phyloP scores from a whole-genome alignment of 441 rosid genomes.

The Arabidopsis lyrata region DNA sequence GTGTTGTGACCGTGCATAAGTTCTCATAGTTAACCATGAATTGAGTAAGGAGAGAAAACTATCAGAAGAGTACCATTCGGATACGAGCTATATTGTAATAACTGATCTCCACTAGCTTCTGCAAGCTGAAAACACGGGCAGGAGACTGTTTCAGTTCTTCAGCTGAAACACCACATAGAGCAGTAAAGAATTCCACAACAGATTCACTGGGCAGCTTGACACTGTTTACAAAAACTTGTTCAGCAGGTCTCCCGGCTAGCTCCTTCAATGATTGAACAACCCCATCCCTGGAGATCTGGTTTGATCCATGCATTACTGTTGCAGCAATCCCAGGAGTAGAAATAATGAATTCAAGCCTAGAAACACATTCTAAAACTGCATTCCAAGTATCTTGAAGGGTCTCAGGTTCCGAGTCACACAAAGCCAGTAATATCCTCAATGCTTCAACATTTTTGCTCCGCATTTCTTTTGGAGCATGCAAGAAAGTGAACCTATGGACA shows the following conservation, averaged over 20 bases:
- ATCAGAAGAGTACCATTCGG: conserved; percentile 78
- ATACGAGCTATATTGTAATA: conserved; percentile 99
- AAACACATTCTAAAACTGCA: conserved; percentile 98
- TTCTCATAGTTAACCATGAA: conserved; percentile 31
- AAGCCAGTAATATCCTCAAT: conserved; percentile 79
- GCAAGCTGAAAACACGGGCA: conserved; percentile 99
- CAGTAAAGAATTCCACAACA: conserved; percentile 96
- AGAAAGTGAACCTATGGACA: conserved; percentile 89
- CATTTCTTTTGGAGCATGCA: conserved; percentile 99
- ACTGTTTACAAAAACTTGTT: conserved; percentile 94
- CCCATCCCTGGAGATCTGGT: conserved; percentile 98
- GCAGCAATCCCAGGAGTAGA: conserved; percentile 95
- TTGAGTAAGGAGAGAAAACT: conserved; percentile 25
- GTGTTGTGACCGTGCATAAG: conserved; percentile 20
- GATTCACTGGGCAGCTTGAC: conserved; percentile 95
- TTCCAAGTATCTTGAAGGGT: conserved; percentile 99
- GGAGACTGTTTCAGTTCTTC: conserved; percentile 98
- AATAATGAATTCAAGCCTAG: conserved; percentile 95
- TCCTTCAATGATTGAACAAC: conserved; percentile 93
- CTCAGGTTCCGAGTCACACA: conserved; percentile 82
- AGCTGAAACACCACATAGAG: conserved; percentile 97
- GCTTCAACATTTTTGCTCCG: conserved; percentile 99
- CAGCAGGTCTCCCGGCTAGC: conserved; percentile 94
- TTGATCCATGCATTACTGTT: conserved; percentile 98
- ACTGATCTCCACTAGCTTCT: conserved; percentile 99